Evolutionary conservation across 176 grass and related monocot species (phyloP).

Genomic region (Oryza longistaminata): DNA sequence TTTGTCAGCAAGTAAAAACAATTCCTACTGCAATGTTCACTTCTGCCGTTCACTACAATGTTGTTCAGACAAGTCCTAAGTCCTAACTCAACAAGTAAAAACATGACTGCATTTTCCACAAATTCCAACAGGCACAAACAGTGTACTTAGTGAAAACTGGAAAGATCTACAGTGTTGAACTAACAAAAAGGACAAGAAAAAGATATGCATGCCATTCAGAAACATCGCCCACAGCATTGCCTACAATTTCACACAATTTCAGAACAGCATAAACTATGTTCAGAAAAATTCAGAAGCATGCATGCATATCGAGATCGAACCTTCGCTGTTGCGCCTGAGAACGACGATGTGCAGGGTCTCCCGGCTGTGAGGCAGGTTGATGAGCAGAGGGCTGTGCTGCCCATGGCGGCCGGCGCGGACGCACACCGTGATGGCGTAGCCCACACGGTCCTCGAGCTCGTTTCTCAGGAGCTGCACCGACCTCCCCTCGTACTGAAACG

Average conservation of each 20-base stretch:
- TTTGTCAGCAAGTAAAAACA: too few relatives aligned
- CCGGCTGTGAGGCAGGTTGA: constrained; percentile 33
- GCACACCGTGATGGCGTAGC: constrained; percentile 14
- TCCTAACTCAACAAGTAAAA: too few relatives aligned
- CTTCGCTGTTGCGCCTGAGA: not conserved
- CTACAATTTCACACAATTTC: too few relatives aligned
- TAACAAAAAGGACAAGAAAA: not conserved
- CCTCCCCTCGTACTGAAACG: constrained; percentile 15
- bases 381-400: constrained; percentile 5
- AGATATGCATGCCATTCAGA: not conserved
- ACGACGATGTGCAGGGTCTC: constrained; percentile 10
- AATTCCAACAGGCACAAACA: too few relatives aligned
- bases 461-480: not conserved
- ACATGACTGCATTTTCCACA: too few relatives aligned
- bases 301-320: not conserved
- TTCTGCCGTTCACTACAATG: too few relatives aligned
- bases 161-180: too few relatives aligned
- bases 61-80: too few relatives aligned
- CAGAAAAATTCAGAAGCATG: not conserved
- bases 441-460: not conserved
- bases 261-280: not conserved
- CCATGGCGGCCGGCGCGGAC: constrained; percentile 11
- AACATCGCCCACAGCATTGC: too few relatives aligned
- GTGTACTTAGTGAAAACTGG: too few relatives aligned
- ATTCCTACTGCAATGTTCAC: too few relatives aligned